Evolutionary conservation across 1,284 basidiomycete genomes (phyloP), one percentile per base, ranked within the genome.

Genomic region (Hemileia vastatrix): DNA sequence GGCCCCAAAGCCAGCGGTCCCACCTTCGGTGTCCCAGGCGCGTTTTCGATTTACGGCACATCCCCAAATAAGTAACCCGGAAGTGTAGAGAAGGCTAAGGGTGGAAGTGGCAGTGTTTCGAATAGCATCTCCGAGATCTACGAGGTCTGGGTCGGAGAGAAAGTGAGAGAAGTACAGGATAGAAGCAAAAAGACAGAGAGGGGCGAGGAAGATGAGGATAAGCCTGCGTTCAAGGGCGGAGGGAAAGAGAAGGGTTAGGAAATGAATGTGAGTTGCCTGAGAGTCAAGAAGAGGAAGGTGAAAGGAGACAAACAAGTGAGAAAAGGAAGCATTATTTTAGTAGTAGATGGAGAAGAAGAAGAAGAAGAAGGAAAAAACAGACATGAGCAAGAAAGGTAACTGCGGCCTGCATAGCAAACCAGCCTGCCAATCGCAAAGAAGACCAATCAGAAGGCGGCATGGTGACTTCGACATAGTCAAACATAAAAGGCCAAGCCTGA

Each of bases 181-280:
- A 32, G 49, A 9, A 47, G 58, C 27, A 54, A 66, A 33, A 40
- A 32, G 48, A 31, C 45, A 64, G 36, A 18, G 33, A 6, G 6
- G 65, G 24, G 65, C 67, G 9, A 97, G 83, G 40, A 95, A 81
- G 67, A 84, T 80, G 70, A 92, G 86, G 64, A 99, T 94, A 54
- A 99, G 83, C 21, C 86, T 81, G 3, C 84, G 86, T 77, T 98
- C 95, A 40, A 94, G 83, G n/a, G 82, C 80, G 3, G 95, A 97
- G 1, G 94, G 94, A 74, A 90, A 99, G 18, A 99, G 82, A 4
- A 98, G 82, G 2, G 94, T 95, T 61, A 99, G 81, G 77, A 97
- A 97, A 76, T 98, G 95, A 59, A 99, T 96, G 77, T 98, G 93
- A 0, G 94, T 95, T 64, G 91, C 86, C 89, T 95, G 73, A 4